phyloP scores from a whole-genome alignment of 2,329 filamentous ascomycete species.

The Phoma sp. region DNA sequence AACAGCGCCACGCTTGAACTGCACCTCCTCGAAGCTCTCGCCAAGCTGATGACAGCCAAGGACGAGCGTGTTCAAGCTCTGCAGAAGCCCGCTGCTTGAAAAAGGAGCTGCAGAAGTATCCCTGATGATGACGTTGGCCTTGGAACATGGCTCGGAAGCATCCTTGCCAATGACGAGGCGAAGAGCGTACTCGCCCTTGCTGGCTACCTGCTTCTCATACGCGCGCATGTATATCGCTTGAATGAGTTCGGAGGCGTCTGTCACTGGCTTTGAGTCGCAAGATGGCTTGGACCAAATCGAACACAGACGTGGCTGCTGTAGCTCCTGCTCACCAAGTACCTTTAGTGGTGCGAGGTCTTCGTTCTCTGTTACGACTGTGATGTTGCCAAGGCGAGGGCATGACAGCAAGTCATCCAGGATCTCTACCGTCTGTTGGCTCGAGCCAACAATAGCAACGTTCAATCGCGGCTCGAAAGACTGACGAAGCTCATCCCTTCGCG shows the following conservation, averaged over 20 bases:
- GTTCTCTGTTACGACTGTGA: conserved; percentile 46
- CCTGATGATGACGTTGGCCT: conserved; percentile 41
- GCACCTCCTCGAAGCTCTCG: conserved; percentile 47
- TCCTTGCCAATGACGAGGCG: conserved; percentile 39
- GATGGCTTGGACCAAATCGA: conserved; percentile 46
- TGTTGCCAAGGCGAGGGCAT: conserved; percentile 44
- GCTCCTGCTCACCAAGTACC: conserved; percentile 34
- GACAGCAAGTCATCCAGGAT: conserved; percentile 45
- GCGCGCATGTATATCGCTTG: conserved; percentile 45
- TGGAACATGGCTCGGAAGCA: conserved; percentile 31
- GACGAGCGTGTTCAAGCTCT: conserved; percentile 41
- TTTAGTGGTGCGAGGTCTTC: conserved; percentile 39
- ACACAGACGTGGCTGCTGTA: conserved; percentile 41
- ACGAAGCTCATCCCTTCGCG: conserved; percentile 40
- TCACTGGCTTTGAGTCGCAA: conserved; percentile 27
- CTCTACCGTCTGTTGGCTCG: conserved; percentile 36
- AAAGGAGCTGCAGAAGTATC: conserved; percentile 30
- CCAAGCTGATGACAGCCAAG: conserved; percentile 46
- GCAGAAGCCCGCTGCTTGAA: conserved; percentile 33
- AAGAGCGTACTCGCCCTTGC: conserved; percentile 40
- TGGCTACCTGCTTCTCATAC: conserved; percentile 47
- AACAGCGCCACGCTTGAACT: conserved; percentile 47
- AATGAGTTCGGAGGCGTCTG: conserved; percentile 39
- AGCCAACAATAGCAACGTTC: conserved; percentile 43
- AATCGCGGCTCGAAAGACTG: conserved; percentile 37